phyloP scores from a whole-genome alignment of 2,329 filamentous ascomycete species.

The Fusarium cyanostomum region DNA sequence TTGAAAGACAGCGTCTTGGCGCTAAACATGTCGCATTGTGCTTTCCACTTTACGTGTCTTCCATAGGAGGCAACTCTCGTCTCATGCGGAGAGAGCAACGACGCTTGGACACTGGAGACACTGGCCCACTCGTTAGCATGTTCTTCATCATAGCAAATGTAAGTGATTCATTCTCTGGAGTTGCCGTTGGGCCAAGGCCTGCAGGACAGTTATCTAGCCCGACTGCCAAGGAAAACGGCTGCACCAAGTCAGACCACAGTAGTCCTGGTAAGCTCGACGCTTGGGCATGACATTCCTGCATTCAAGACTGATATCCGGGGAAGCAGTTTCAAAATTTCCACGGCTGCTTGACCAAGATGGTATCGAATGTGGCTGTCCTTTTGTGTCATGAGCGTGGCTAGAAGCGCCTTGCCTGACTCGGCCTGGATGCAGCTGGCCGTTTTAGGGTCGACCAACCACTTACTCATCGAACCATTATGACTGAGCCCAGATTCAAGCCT shows the following conservation, averaged over 20 bases:
- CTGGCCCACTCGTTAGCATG: background rate
- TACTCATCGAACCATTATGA: conserved; percentile 11
- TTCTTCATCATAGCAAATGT: conserved; percentile 8
- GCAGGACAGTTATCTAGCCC: conserved; percentile 3
- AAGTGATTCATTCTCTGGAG: background rate
- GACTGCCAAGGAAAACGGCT: conserved; percentile 16
- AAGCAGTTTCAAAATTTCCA: conserved; percentile 1
- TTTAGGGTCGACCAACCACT: conserved; percentile 18
- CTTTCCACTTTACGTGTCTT: background rate
- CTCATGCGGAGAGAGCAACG: conserved; percentile 8
- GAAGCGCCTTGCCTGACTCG: background rate
- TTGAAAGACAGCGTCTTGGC: conserved; percentile 3
- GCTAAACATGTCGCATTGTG: conserved; percentile 4
- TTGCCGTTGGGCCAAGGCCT: background rate
- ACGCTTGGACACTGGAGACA: conserved; percentile 22
- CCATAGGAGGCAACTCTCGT: background rate
- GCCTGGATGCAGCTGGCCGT: conserved; percentile 3
- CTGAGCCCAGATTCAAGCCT: conserved; percentile 3
- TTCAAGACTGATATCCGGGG: background rate
- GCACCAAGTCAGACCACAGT: conserved; percentile 11
- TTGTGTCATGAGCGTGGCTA: background rate
- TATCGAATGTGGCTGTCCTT: background rate
- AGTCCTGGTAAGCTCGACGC: conserved; percentile 5
- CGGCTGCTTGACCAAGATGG: background rate
- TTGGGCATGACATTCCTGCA: background rate